Conservation (phyloP, 2,329 filamentous ascomycete genomes). For the Ophiocordyceps australis region DNA sequence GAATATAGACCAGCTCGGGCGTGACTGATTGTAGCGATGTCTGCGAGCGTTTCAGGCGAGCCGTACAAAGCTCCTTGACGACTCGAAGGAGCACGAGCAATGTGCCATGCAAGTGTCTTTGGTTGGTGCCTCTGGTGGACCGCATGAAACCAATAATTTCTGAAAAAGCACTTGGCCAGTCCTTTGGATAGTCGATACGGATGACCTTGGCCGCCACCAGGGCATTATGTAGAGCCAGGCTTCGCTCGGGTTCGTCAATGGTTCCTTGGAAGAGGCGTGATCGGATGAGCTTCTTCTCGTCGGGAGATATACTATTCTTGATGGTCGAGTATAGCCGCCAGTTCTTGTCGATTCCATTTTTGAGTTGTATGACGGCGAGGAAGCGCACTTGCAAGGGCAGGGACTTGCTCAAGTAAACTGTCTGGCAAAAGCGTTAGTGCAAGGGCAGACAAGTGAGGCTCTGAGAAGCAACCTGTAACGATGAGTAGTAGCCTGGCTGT, state of each 20-base stretch:
- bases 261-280: conserved; percentile 58
- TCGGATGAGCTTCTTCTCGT: conserved; percentile 64
- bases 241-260: conserved; percentile 55
- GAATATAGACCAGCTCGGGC: conserved; percentile 66
- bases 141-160: conserved; percentile 49
- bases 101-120: conserved; percentile 49
- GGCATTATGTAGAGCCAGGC: conserved; percentile 73
- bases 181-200: conserved; percentile 71
- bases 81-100: conserved; percentile 68
- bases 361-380: conserved; percentile 82
- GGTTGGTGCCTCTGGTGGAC: conserved; percentile 28
- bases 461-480: conserved; percentile 38
- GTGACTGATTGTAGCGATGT: conserved; percentile 60
- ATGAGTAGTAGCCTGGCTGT: conserved; percentile 45
- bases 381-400: conserved; percentile 67
- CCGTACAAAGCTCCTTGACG: conserved; percentile 78
- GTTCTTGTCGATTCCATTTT: conserved; percentile 90
- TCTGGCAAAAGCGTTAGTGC: conserved; percentile 22
- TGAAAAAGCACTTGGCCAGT: conserved; percentile 54
- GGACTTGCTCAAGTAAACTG: conserved; percentile 64
- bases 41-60: conserved; percentile 55
- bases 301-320: conserved; percentile 49
- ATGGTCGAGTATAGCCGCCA: conserved; percentile 50
- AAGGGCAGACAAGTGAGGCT: background rate
- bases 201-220: conserved; percentile 76